Conservation (phyloP, 2,329 filamentous ascomycete species). For the Diaporthe citrichinensis region DNA sequence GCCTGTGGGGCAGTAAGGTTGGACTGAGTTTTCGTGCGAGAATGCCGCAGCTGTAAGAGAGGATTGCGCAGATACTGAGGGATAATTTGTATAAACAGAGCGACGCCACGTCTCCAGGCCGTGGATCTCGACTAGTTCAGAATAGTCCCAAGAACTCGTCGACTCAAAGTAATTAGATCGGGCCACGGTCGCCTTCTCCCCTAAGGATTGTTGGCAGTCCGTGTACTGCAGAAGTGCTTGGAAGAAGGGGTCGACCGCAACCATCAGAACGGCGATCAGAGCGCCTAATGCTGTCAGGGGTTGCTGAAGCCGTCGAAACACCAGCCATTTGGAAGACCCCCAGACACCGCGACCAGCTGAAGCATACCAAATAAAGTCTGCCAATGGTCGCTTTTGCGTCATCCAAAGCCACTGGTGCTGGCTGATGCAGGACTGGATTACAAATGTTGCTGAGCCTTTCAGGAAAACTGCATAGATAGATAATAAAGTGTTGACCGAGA, state of each 20-base stretch:
- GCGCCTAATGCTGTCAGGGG: neutral
- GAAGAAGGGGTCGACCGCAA: neutral
- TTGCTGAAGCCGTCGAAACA: neutral
- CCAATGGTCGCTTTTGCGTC: neutral
- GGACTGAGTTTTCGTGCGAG: neutral
- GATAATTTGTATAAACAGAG: fast-evolving
- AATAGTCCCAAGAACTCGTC: neutral
- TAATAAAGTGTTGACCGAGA: neutral
- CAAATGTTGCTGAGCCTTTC: neutral
- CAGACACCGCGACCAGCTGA: neutral
- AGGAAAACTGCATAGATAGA: neutral
- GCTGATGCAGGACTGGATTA: neutral
- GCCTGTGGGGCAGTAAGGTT: neutral
- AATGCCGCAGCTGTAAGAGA: neutral
- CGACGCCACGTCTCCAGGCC: neutral
- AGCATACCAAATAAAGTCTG: neutral
- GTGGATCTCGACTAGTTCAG: too few species aligned
- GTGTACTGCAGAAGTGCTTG: neutral
- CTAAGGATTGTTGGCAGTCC: neutral
- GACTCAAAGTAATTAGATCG: neutral
- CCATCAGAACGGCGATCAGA: neutral
- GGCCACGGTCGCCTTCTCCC: neutral
- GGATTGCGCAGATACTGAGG: neutral
- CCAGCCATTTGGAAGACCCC: neutral
- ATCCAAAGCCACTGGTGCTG: neutral